These are phyloP conservation scores for Colletotrichum sp. DNA, from an alignment of 2,329 filamentous ascomycete species.

Conservation along the genomic window DNA sequence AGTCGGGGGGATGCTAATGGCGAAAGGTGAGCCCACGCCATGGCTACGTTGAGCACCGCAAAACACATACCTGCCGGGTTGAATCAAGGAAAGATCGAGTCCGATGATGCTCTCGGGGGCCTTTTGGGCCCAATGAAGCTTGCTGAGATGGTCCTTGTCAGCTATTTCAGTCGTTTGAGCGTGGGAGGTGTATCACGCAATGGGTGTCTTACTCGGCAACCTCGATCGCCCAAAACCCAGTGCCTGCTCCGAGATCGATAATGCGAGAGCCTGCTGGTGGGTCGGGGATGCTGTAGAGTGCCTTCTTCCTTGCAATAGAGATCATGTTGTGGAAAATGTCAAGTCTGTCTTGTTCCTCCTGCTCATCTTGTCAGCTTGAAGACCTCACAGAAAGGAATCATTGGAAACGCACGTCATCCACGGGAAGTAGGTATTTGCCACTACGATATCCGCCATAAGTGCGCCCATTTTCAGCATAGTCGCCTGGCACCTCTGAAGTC, in stretches of 20 bases:
- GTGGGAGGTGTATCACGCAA: neutral
- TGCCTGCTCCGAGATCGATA: conserved; percentile 80
- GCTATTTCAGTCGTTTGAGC: neutral
- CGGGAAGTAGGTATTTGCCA: conserved; percentile 78
- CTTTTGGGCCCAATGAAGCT: conserved; percentile 6
- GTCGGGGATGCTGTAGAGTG: conserved; percentile 24
- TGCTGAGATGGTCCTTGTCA: neutral
- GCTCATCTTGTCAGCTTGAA: neutral
- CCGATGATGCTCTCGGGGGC: conserved; percentile 35
- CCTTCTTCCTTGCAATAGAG: conserved; percentile 62
- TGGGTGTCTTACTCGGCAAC: conserved; percentile 71
- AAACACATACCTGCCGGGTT: conserved; percentile 48
- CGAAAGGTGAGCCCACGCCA: neutral
- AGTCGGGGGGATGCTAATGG: conserved; percentile 70
- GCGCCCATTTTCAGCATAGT: conserved; percentile 70
- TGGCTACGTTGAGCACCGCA: neutral
- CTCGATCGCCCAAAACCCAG: conserved; percentile 90
- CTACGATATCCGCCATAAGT: conserved; percentile 71
- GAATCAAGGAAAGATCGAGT: conserved; percentile 44
- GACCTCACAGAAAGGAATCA: neutral
- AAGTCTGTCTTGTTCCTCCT: conserved; percentile 77
- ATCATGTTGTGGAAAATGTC: conserved; percentile 86
- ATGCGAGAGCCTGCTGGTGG: conserved; percentile 41
- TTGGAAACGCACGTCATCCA: conserved; percentile 68
- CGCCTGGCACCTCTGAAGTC: neutral